Evolutionary conservation across 108 stramenopile genomes (phyloP).

Genomic region (Cyclotella distinguenda): DNA sequence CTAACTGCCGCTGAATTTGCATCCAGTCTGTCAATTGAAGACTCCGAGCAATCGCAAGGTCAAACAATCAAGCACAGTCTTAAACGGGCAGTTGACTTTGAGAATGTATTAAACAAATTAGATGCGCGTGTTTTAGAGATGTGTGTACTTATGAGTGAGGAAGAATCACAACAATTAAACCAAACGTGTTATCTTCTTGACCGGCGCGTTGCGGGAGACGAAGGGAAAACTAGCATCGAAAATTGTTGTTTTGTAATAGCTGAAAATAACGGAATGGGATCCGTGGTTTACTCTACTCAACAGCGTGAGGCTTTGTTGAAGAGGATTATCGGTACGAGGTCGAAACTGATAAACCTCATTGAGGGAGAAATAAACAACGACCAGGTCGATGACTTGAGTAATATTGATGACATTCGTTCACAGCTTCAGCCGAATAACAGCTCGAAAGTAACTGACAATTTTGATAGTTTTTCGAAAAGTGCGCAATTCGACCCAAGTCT

Average conservation of each 20-base stretch:
- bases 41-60: background rate
- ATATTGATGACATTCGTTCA: conserved; percentile 40
- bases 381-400: background rate
- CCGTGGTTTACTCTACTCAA: conserved; percentile 62
- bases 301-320: conserved; percentile 62
- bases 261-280: conserved; percentile 58
- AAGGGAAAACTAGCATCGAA: conserved; percentile 12
- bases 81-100: conserved; percentile 81
- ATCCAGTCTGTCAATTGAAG: conserved; percentile 55
- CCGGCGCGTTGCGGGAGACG: conserved; percentile 14
- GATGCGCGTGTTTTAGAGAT: conserved; percentile 71
- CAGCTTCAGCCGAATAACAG: conserved; percentile 16
- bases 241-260: conserved; percentile 29
- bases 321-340: conserved; percentile 32
- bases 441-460: background rate
- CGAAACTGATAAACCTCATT: conserved; percentile 33
- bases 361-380: conserved; percentile 8
- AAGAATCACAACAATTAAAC: conserved; percentile 5
- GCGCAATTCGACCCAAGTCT: conserved; percentile 63
- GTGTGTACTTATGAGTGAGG: conserved; percentile 36
- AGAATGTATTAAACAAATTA: conserved; percentile 71
- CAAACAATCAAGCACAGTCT: conserved; percentile 12
- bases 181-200: conserved; percentile 31
- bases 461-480: background rate
- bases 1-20: conserved; percentile 89